Conservation (phyloP, 1,139 yeast genomes). For the Kodamaea anthophila region DNA sequence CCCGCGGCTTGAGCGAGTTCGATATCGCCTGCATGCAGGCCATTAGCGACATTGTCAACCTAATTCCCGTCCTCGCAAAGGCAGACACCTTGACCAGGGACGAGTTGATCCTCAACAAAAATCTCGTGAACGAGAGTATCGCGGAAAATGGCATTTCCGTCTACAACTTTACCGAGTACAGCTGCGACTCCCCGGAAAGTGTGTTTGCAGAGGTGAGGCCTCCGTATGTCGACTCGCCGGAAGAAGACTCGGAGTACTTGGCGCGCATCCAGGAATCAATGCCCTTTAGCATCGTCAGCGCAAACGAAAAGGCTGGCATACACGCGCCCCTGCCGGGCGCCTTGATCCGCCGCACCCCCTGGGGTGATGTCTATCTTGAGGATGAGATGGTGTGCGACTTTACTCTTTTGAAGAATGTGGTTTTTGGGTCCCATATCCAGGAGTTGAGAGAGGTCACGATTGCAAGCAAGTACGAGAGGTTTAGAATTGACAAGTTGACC, state of each 20-base stretch:
- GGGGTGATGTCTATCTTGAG: conserved; percentile 12
- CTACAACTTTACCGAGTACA: conserved; percentile 36
- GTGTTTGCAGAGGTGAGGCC: conserved; percentile 1
- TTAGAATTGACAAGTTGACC: conserved; percentile 9
- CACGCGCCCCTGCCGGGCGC: conserved; percentile 2
- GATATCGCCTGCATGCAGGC: conserved; percentile 47
- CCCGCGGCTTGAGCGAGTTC: conserved; percentile 39
- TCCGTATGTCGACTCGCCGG: conserved; percentile 3
- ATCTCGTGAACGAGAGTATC: conserved; percentile 39
- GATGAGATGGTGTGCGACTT: conserved; percentile 10
- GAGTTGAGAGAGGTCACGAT: conserved; percentile 14
- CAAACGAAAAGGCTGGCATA: conserved; percentile 5
- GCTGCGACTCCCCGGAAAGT: conserved; percentile 3
- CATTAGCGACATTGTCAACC: conserved; percentile 46
- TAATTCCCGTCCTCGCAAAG: conserved; percentile 52
- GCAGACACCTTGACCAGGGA: conserved; percentile 49
- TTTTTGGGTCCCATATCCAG: conserved; percentile 13
- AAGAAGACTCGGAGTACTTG: conserved; percentile 10
- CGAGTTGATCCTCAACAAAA: conserved; percentile 41
- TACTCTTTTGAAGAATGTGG: conserved; percentile 9
- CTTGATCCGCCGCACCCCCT: conserved; percentile 8
- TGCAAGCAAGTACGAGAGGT: conserved; percentile 11
- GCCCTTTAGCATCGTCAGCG: conserved; percentile 12
- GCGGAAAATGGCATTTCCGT: conserved; percentile 37
- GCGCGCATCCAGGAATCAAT: conserved; percentile 8